Base-by-base conservation (phyloP, 257 asterid species). In the Fraxinus excelsior region DNA sequence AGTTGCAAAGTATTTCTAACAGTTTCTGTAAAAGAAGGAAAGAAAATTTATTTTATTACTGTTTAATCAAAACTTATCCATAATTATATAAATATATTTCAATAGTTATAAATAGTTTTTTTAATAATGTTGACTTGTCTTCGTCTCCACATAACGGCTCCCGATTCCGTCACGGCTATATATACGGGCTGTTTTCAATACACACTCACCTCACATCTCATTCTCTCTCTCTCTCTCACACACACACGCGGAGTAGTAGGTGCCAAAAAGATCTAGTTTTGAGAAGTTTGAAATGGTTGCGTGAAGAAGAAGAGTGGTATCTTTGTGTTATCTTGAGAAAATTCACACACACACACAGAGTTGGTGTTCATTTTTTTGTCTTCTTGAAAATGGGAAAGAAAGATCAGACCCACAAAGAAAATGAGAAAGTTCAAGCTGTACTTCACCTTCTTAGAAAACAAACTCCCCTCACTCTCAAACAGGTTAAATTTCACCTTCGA, bases 401-500 rank as follows among this genome's bases (percentile, higher is more conserved):
- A 82, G 93, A 90, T 70, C 91, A 92, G 79, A 78, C 60, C 67
- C 87, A 86, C 84, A 94, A 84, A 70, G 91, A 91, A 19, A 86
- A 81, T 84, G 85, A 80, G 32, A 90, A 80, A 77, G 91, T 86
- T 80, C 86, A 89, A 60, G 83, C 97, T 29, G 99, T 96, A 16
- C 84, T 96, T 65, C 84, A 86, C 14, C 85, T 93, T 70, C 83
- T 96, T 78, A 89, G 85, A 78, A 93, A 93, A 84, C 97, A 89
- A 82, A 75, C 92, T 69, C 98, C 94, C 8, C 94, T 93, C 69
- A 76, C 97, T 46, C 81, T 91, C 72, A 91, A 88, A 80, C 99
- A 96, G 98, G 99, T 92, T 67, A 23, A 18, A 73, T 65, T 77
- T 72, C 72, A 78, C 70, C 67, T 65, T 40, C 82, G 5, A 67